A percentile compares a stretch with the other conserved stretches of the same genome.
Conservation (phyloP, 2,329 filamentous ascomycete species). For the Fusarium longipes region DNA sequence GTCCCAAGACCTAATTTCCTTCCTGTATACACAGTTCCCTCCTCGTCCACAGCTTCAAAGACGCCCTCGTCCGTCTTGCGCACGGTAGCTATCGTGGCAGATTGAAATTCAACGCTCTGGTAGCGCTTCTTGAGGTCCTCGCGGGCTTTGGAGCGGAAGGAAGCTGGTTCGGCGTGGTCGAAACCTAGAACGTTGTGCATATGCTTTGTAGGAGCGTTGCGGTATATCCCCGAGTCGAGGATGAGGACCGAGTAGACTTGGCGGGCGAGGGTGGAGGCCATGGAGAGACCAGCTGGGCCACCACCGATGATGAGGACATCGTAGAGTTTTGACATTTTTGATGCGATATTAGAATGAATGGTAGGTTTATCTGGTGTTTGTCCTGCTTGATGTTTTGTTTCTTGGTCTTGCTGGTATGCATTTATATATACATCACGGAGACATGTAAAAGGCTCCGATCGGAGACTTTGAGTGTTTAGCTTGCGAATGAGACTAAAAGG, state of each 20-base stretch:
- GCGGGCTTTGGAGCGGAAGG: constrained; percentile 51
- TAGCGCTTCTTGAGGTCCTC: constrained; percentile 52
- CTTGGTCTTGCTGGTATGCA: not conserved
- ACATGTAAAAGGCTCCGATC: constrained; percentile 36
- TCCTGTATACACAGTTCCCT: constrained; percentile 58
- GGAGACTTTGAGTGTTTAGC: constrained; percentile 38
- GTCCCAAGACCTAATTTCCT: constrained; percentile 66
- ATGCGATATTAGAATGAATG: not conserved
- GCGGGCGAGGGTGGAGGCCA: constrained; percentile 60
- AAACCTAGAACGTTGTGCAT: constrained; percentile 60
- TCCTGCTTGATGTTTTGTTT: not conserved
- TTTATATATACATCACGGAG: constrained; percentile 28
- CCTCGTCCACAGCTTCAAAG: constrained; percentile 55
- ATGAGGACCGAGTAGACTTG: constrained; percentile 60
- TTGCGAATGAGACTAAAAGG: not conserved
- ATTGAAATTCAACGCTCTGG: constrained; percentile 49
- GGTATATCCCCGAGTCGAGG: constrained; percentile 63
- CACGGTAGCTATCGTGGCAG: constrained; percentile 45
- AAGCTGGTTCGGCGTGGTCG: constrained; percentile 53
- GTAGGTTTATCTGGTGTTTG: no score
- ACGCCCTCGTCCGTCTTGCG: constrained; percentile 45
- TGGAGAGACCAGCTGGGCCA: constrained; percentile 63
- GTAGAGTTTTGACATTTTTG: constrained; percentile 48
- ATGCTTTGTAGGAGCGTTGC: constrained; percentile 59
- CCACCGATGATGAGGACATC: constrained; percentile 66